Percentiles rank a stretch among this genome's conserved stretches.
phyloP scores from a whole-genome alignment of 129 eudicot genomes.

The Chrysanthemum makinoi region DNA sequence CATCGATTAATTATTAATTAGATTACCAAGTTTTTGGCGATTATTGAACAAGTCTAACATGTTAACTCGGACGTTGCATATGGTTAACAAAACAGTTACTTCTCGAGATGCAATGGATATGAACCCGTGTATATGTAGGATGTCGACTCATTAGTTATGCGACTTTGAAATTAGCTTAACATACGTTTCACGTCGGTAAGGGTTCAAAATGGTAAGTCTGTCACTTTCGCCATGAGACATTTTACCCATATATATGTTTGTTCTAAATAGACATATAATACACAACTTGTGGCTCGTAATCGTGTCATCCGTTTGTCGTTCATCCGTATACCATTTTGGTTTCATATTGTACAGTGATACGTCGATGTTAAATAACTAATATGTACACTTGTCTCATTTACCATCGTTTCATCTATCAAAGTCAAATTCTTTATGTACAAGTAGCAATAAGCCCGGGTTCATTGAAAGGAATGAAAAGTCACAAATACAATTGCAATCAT shows the following conservation, averaged over 20 bases:
- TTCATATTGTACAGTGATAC: neutral
- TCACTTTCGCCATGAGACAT: no score
- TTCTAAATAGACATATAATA: neutral
- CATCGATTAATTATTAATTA: no score
- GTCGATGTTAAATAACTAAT: neutral
- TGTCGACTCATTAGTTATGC: no score
- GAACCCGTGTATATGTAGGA: no score
- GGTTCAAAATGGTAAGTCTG: no score
- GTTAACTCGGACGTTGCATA: no score
- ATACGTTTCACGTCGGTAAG: no score
- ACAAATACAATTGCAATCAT: neutral
- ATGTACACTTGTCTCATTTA: neutral
- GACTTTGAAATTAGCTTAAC: no score
- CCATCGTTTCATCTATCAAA: neutral
- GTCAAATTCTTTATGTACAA: neutral
- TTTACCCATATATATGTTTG: neutral
- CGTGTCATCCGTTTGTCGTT: neutral
- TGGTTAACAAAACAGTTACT: no score
- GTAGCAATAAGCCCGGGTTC: slow-evolving; percentile 3
- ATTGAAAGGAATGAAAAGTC: neutral
- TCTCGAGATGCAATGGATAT: no score
- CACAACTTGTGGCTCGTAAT: neutral
- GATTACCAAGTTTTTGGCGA: no score
- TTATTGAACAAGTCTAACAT: no score
- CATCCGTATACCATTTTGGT: neutral